Conservation (phyloP, 2,329 filamentous ascomycete genomes). For the Phialophora chinensis region DNA sequence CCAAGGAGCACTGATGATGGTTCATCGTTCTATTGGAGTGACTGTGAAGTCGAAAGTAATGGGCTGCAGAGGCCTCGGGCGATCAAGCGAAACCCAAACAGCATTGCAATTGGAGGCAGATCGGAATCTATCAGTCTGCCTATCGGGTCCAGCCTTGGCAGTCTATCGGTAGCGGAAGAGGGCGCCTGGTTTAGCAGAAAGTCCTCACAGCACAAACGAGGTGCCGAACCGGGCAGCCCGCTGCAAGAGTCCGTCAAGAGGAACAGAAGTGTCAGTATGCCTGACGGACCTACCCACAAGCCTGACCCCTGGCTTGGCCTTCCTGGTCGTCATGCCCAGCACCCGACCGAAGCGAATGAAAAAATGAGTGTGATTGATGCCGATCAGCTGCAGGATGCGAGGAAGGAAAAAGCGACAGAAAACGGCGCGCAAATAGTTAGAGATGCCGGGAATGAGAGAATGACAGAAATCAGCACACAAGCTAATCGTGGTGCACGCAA, state of each 20-base stretch:
- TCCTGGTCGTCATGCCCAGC: not conserved
- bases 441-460: slow-evolving; percentile 21
- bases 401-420: slow-evolving; percentile 31
- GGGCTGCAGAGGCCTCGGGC: not conserved
- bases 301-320: not conserved
- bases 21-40: slow-evolving; percentile 37
- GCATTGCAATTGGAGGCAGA: slow-evolving; percentile 38
- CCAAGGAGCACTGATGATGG: slow-evolving; percentile 23
- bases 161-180: slow-evolving; percentile 24
- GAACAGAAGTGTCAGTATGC: slow-evolving; percentile 32
- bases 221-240: not conserved
- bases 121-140: slow-evolving; percentile 33
- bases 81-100: slow-evolving; percentile 32
- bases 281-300: slow-evolving; percentile 6
- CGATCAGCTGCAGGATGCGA: slow-evolving; percentile 17
- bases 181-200: slow-evolving; percentile 28
- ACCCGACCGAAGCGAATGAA: slow-evolving; percentile 28
- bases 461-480: slow-evolving; percentile 32
- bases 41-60: slow-evolving; percentile 17
- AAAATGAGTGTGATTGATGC: slow-evolving; percentile 33
- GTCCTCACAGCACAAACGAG: slow-evolving; percentile 20
- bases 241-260: slow-evolving; percentile 4
- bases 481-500: slow-evolving; percentile 18
- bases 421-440: slow-evolving; percentile 24
- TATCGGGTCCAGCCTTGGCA: slow-evolving; percentile 20